Conservation (phyloP, 345 rosid genomes). For the Adansonia digitata region DNA sequence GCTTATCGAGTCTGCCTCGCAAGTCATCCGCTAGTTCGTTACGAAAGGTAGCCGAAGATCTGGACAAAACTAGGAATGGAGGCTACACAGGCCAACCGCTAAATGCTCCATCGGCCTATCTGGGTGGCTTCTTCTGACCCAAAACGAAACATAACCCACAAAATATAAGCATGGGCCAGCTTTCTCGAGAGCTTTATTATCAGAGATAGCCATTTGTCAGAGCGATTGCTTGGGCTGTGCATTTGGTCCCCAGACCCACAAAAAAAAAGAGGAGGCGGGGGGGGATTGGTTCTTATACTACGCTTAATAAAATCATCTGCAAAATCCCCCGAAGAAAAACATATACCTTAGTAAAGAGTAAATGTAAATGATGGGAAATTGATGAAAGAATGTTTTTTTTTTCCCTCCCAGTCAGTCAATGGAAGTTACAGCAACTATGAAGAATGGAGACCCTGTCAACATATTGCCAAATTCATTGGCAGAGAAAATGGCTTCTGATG, state of each 20-base stretch:
- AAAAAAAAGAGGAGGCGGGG: too few species aligned
- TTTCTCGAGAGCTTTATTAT: not conserved
- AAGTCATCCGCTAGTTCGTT: constrained; percentile 27
- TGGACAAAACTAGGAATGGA: not conserved
- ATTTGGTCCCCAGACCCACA: not conserved
- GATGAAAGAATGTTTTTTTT: constrained; percentile 7
- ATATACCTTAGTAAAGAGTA: not conserved
- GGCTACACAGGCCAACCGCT: not conserved
- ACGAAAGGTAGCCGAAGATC: constrained; percentile 10
- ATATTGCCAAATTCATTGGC: constrained; percentile 14
- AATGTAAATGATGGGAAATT: not conserved
- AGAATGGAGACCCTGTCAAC: constrained; percentile 3
- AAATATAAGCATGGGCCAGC: not conserved
- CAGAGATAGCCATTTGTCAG: too few species aligned
- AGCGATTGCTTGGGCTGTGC: too few species aligned
- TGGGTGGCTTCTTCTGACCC: not conserved
- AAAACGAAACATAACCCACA: not conserved
- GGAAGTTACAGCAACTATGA: not conserved
- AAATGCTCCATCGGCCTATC: not conserved
- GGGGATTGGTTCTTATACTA: too few species aligned
- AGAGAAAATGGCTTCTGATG: constrained; percentile 4
- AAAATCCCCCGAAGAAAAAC: not conserved
- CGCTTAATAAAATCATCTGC: not conserved
- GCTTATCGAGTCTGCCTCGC: constrained; percentile 1
- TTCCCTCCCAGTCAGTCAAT: constrained; percentile 3